phyloP scores from a whole-genome alignment of 345 rosid genomes.

The Abelmoschus esculentus region DNA sequence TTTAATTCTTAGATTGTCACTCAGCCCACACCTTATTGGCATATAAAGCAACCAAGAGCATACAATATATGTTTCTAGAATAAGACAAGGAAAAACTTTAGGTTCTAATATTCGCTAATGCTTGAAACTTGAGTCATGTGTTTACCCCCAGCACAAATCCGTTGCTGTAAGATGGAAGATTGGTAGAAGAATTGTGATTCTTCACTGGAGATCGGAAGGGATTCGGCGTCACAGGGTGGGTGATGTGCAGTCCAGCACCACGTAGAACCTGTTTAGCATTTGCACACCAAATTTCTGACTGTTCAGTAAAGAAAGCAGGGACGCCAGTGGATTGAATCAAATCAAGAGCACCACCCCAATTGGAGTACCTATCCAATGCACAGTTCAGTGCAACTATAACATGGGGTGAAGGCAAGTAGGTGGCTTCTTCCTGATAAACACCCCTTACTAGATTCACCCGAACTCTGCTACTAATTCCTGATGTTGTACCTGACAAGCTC shows the following conservation, averaged over 20 bases:
- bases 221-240: constrained; percentile 32
- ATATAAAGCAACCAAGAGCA: neutral
- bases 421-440: constrained; percentile 44
- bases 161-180: constrained; percentile 38
- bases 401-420: constrained; percentile 38
- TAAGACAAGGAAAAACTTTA: neutral
- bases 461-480: constrained; percentile 34
- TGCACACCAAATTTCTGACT: constrained; percentile 34
- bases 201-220: constrained; percentile 33
- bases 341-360: constrained; percentile 43
- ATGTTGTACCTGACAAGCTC: constrained; percentile 32
- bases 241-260: constrained; percentile 34
- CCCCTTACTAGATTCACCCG: constrained; percentile 39
- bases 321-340: constrained; percentile 24
- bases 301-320: constrained; percentile 41
- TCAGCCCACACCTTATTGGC: neutral
- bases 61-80: neutral
- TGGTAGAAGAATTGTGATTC: constrained; percentile 21
- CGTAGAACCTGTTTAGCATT: constrained; percentile 36
- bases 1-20: neutral
- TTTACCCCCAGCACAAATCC: constrained; percentile 39
- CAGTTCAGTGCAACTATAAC: constrained; percentile 44
- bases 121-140: constrained; percentile 13
- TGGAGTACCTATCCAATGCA: constrained; percentile 29
- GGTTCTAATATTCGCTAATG: neutral